Evolutionary conservation across 805 yeast genomes (phyloP), one percentile per base, ranked within the genome.

Genomic region (Nakazawaea ishiwadae): DNA sequence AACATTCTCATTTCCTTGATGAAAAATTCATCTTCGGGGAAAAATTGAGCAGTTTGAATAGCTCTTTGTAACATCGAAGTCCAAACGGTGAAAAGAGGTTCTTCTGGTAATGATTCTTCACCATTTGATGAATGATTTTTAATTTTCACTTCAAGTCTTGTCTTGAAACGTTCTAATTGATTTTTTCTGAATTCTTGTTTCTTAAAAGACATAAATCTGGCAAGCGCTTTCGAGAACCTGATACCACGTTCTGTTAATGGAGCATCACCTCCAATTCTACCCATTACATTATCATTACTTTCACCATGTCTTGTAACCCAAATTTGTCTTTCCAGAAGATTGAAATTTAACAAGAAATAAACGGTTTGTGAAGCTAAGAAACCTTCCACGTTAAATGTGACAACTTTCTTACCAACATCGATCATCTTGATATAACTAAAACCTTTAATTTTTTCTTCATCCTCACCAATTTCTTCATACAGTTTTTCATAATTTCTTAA

Each of bases 241-340:
- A 63, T 60, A 28, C 99, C 99, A 39, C 96, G 75, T 44, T 73
- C 71, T 0, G 97, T 90, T 31, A 91, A 65, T 18, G 69, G 67
- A 0, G 96, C 83, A 59, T 91, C 93, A 17, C 99, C 99, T 9
- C 99, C 98, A 50, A 91, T 88, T 40, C 78, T 70, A 4, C 99
- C 99, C 38, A 65, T 55, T 15, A 87, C 81, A 57, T 91, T 91
- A 56, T 89, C 96, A 26, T 74, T 73, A 49, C 90, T 79, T 63
- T 91, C 98, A 38, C 99, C 99, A 55, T 90, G 96, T 47, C 99
- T 76, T 1, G 97, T 82, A 47, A 91, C 84, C 89, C 96, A 91
- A 39, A 91, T 89, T 58, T 90, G 95, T 46, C 97, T 73, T 57
- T 86, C 93, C 44, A 83, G 75, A 32, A 91, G 69, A 57, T 93